A percentile compares a stretch with the other conserved stretches of the same genome.
phyloP scores from a whole-genome alignment of 2,329 filamentous ascomycete genomes.

The Diaporthe velutina region DNA sequence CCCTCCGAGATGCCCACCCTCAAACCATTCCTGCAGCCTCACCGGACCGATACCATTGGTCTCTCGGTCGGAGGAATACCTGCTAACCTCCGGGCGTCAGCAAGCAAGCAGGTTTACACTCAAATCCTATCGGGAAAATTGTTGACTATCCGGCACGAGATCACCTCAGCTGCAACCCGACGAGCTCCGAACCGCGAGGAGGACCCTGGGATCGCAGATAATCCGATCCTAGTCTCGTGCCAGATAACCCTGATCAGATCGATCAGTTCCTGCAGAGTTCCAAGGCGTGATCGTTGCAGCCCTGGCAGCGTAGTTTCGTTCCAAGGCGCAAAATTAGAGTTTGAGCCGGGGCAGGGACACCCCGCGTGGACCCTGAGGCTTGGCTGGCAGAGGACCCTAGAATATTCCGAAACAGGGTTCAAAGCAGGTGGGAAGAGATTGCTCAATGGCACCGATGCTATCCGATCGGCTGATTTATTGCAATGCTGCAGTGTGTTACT shows the following conservation, averaged over 20 bases:
- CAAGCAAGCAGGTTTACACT: conserved; percentile 1
- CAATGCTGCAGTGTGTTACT: neutral
- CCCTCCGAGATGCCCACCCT: conserved; percentile 15
- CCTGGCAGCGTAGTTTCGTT: conserved; percentile 11
- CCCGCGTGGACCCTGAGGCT: neutral
- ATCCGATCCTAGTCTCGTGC: neutral
- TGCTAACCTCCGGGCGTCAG: neutral
- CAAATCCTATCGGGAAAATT: neutral
- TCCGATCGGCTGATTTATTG: neutral
- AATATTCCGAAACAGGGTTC: conserved; percentile 9
- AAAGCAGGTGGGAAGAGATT: neutral
- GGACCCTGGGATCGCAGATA: neutral
- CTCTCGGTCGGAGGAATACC: neutral
- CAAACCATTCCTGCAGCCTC: conserved; percentile 4
- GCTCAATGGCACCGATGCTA: neutral
- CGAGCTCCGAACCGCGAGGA: neutral
- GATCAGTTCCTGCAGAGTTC: conserved; percentile 16
- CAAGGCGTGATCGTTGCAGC: neutral
- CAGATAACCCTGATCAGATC: conserved; percentile 7
- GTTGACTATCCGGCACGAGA: neutral
- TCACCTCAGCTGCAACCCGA: conserved; percentile 11
- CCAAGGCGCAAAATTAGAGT: conserved; percentile 12
- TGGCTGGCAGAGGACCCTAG: neutral
- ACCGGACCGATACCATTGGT: conserved; percentile 6
- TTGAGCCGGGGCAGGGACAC: conserved; percentile 3